A percentile compares a stretch with the other conserved stretches of the same genome.
phyloP scores from a whole-genome alignment of 306 rosid species.

The Argentina anserina region DNA sequence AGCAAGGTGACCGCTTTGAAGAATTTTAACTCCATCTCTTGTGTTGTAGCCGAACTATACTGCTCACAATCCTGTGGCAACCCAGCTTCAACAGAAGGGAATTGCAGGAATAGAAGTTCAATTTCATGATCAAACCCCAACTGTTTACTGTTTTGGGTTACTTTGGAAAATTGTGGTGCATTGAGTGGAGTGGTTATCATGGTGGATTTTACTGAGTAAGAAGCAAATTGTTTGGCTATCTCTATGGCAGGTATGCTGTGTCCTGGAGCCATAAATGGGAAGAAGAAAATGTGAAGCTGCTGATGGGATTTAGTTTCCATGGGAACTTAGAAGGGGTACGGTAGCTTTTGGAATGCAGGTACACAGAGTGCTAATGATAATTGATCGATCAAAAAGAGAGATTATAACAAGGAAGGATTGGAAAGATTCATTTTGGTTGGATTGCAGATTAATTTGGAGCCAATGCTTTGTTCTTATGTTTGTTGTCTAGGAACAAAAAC shows the following conservation, averaged over 20 bases:
- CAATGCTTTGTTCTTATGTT: background rate
- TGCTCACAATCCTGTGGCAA: conserved; percentile 4
- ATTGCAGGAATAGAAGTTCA: background rate
- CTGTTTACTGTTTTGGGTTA: background rate
- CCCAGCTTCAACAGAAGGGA: conserved; percentile 9
- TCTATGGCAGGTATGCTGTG: conserved; percentile 22
- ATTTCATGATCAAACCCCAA: background rate
- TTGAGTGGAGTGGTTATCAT: conserved; percentile 19
- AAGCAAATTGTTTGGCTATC: conserved; percentile 20
- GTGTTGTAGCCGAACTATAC: background rate
- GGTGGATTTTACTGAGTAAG: conserved; percentile 11
- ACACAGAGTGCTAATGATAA: background rate
- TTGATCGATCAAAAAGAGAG: background rate
- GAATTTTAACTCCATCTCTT: background rate
- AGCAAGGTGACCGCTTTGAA: background rate
- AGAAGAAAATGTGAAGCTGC: conserved; percentile 13
- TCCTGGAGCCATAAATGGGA: conserved; percentile 15
- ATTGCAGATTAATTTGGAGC: background rate
- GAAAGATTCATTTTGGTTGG: background rate
- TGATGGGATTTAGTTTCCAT: conserved; percentile 1
- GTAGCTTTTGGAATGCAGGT: background rate
- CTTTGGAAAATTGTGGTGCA: background rate
- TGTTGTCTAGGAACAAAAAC: background rate
- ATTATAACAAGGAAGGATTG: background rate
- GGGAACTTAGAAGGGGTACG: background rate